phyloP scores from a whole-genome alignment of 352 stramenopile species.

The Globisporangium nodosum region DNA sequence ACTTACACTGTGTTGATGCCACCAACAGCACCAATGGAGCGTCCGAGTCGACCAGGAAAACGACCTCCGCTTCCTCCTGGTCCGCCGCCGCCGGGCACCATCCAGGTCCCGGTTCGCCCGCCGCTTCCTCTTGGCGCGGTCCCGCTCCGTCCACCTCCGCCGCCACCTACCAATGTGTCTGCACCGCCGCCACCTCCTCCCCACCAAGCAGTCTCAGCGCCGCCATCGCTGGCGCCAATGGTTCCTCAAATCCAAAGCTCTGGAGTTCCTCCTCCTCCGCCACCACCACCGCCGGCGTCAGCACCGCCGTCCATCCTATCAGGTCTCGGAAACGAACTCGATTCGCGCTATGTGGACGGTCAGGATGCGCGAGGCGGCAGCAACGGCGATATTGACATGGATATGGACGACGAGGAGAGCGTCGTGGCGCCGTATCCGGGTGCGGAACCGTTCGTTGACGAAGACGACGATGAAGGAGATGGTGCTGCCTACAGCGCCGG shows the following conservation, averaged over 20 bases:
- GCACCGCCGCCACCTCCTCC: conserved; percentile 14
- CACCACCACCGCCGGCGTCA: conserved; percentile 6
- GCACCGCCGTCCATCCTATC: too few relatives aligned
- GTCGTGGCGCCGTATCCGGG: conserved; percentile 35
- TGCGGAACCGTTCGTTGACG: conserved; percentile 1
- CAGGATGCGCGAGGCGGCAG: neutral
- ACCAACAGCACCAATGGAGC: neutral
- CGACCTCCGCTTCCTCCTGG: conserved; percentile 46
- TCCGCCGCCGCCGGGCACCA: conserved; percentile 48
- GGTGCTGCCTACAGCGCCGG: neutral
- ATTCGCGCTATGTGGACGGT: too few relatives aligned
- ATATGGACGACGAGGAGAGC: conserved; percentile 13
- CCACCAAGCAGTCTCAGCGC: neutral
- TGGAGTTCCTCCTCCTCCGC: neutral
- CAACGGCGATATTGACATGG: conserved; percentile 2
- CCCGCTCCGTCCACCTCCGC: conserved; percentile 32
- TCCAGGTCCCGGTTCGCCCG: conserved; percentile 50
- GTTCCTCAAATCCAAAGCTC: neutral
- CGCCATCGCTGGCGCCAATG: neutral
- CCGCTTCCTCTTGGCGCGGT: conserved; percentile 41
- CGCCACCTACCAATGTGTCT: conserved; percentile 13
- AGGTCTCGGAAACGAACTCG: too few relatives aligned
- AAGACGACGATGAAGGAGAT: conserved; percentile 3
- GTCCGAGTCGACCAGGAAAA: conserved; percentile 42
- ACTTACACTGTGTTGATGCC: neutral